Evolutionary conservation across 2,329 filamentous ascomycete genomes (phyloP), one percentile per base, ranked within the genome.

Genomic region (Botrytis deweyae): DNA sequence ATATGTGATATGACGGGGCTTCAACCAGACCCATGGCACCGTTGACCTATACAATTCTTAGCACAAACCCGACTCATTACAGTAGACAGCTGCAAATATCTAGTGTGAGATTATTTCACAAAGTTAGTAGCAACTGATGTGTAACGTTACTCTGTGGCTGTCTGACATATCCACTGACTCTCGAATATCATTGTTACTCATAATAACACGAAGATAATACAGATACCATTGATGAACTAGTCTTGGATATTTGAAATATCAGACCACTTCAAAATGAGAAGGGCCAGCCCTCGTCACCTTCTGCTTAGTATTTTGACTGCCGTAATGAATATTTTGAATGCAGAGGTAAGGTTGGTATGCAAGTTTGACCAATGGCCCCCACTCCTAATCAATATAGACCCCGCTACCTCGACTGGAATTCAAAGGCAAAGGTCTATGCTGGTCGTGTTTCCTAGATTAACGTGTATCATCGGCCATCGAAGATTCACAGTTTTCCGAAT

Each of bases 61-160:
- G 59, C 33, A 62, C 20, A 40, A 62, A 25, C 52, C 29, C 66
- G 12, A 61, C 42, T 46, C 46, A 33, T n/a, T 29, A 46, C 44
- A 49, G n/a, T 33, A 71, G 25, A 40, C 33, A 71, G 42, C 36
- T 33, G 33, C n/a, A 22, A 63, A 44, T 33, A 29, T 40, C 29
- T 22, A 46, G 29, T 25, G 20, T 44, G n/a, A 42, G 61, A 36
- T 49, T 58, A n/a, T 22, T 22, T 33, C 33, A 64, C 1, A n/a
- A 7, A 29, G 18, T 71, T 71, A 42, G 44, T 42, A 22, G 33
- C 22, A 55, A 38, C n/a, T 59, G 62, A 22, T 52, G 49, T 72
- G 70, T 67, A 59, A 59, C 62, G 20, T 38, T 72, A 63, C 33
- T 46, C n/a, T 67, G n/a, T 44, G 49, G 52, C 49, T 46, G 62